These are phyloP conservation scores for Laburnicola sp. DNA, from an alignment of 2,329 filamentous ascomycete species.

Conservation along the genomic window DNA sequence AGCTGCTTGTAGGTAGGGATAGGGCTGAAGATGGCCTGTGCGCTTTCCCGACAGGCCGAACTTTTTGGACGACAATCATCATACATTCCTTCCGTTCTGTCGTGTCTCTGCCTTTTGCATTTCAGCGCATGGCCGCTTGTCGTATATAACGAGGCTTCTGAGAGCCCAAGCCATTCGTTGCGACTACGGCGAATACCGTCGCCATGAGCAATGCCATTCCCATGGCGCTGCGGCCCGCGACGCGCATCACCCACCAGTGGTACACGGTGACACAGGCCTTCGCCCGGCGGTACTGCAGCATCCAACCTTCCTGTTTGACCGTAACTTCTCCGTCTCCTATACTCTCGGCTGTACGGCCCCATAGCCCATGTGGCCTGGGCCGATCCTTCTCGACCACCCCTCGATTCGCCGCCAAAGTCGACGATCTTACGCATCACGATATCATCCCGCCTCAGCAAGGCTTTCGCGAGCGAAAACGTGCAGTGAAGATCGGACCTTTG, in stretches of 20 bases:
- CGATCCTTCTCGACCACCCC: conserved; percentile 31
- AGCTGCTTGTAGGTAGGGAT: conserved; percentile 2
- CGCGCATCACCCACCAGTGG: conserved; percentile 25
- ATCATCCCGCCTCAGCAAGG: conserved; percentile 17
- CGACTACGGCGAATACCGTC: neutral
- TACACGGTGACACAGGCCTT: conserved; percentile 25
- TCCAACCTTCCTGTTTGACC: conserved; percentile 17
- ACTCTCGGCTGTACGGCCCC: conserved; percentile 25
- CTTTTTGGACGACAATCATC: conserved; percentile 14
- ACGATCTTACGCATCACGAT: conserved; percentile 28
- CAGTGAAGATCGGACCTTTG: conserved; percentile 38
- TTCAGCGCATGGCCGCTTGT: conserved; percentile 12
- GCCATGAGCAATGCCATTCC: conserved; percentile 34
- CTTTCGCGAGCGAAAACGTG: conserved; percentile 31
- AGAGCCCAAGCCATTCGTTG: conserved; percentile 4
- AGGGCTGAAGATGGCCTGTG: conserved; percentile 14
- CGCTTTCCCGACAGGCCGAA: conserved; percentile 18
- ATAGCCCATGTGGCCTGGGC: conserved; percentile 8
- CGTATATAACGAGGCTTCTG: neutral
- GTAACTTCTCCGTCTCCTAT: conserved; percentile 19
- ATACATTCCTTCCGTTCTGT: conserved; percentile 2
- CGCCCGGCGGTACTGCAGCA: conserved; percentile 33
- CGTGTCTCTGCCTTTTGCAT: neutral
- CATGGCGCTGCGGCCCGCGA: conserved; percentile 36
- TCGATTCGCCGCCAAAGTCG: conserved; percentile 28